Evolutionary conservation across 345 rosid genomes (phyloP).

Genomic region (Hibiscus trionum): DNA sequence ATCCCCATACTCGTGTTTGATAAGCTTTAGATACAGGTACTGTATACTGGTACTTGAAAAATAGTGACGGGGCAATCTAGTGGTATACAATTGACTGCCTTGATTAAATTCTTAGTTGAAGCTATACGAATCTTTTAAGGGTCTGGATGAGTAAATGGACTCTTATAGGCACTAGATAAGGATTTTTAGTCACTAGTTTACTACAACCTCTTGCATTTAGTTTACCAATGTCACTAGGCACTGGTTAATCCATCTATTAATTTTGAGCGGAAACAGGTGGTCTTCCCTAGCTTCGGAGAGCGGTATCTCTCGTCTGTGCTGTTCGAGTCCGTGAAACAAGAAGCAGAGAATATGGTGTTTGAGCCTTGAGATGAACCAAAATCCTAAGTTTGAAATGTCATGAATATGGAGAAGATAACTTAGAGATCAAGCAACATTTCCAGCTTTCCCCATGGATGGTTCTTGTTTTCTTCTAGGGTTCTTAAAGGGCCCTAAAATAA

Average conservation of each 20-base stretch:
- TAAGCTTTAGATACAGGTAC: too few species aligned
- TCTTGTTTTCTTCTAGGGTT: background rate
- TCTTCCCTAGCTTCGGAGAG: constrained; percentile 52
- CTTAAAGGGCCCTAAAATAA: background rate
- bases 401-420: background rate
- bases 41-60: too few species aligned
- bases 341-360: constrained; percentile 20
- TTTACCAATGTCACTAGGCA: background rate
- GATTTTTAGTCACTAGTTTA: background rate
- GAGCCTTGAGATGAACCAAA: constrained; percentile 11
- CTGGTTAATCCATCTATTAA: background rate
- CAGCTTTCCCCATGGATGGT: background rate
- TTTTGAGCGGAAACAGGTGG: constrained; percentile 9
- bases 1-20: too few species aligned
- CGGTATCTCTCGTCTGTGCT: constrained; percentile 43
- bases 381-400: background rate
- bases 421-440: background rate
- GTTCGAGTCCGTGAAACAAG: constrained; percentile 37
- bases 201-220: background rate
- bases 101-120: background rate
- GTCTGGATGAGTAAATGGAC: background rate
- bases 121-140: background rate
- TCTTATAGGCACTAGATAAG: background rate
- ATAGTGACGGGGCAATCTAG: too few species aligned
- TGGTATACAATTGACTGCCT: background rate